Evolutionary conservation across 1,139 yeast species (phyloP).

Genomic region (Pichia cactophila): DNA sequence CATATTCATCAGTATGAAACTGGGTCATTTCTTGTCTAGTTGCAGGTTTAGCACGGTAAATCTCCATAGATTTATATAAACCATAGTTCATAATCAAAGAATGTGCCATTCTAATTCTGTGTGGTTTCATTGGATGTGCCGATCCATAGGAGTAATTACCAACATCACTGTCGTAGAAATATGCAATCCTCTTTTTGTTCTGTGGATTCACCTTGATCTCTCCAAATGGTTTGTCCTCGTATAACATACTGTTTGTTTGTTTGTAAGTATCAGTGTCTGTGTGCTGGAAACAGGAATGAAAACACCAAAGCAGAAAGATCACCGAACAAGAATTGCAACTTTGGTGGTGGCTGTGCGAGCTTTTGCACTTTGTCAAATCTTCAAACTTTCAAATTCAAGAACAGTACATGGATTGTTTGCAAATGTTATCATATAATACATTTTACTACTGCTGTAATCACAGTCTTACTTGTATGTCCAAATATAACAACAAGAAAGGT

Average conservation of each 20-base stretch:
- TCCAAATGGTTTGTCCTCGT: constrained; percentile 49
- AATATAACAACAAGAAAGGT: no score
- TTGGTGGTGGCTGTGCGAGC: background rate
- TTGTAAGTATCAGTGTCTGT: background rate
- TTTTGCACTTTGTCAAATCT: background rate
- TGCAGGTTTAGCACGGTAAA: constrained; percentile 91
- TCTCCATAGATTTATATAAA: constrained; percentile 92
- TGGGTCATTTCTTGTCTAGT: constrained; percentile 98
- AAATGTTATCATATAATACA: no score
- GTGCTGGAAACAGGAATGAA: background rate
- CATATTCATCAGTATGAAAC: constrained; percentile 95
- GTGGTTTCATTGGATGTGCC: constrained; percentile 98
- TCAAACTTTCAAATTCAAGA: no score
- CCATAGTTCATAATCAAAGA: constrained; percentile 96
- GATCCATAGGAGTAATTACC: constrained; percentile 98
- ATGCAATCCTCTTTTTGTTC: constrained; percentile 57
- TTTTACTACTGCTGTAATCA: no score
- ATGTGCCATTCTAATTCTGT: constrained; percentile 97
- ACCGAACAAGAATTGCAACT: background rate
- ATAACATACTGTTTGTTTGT: constrained; percentile 18
- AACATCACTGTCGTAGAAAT: constrained; percentile 74
- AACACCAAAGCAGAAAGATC: background rate
- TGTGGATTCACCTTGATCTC: constrained; percentile 48
- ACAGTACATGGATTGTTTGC: no score
- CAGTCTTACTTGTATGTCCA: no score